phyloP scores from a whole-genome alignment of 768 basidiomycete species.

The Termitomyces heimii region DNA sequence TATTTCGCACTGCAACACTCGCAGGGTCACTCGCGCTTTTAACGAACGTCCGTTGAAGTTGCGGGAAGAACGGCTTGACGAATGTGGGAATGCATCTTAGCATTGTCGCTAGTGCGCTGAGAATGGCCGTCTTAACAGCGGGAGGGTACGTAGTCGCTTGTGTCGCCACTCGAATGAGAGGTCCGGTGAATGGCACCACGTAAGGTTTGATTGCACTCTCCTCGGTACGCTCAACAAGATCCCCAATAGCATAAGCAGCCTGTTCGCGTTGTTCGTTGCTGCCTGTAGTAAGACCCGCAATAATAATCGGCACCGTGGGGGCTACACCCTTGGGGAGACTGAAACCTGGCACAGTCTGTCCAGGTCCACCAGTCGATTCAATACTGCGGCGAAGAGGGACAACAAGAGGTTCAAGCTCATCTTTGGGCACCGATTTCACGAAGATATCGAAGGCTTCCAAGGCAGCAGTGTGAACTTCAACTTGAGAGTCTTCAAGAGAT shows the following conservation, averaged over 20 bases:
- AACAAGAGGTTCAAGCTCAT: slow-evolving; percentile 87
- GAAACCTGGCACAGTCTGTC: slow-evolving; percentile 79
- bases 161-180: slow-evolving; percentile 91
- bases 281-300: slow-evolving; percentile 89
- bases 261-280: slow-evolving; percentile 95
- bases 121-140: slow-evolving; percentile 87
- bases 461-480: slow-evolving; percentile 75
- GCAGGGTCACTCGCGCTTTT: slow-evolving; percentile 83
- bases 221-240: slow-evolving; percentile 86
- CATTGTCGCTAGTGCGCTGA: slow-evolving; percentile 81
- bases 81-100: slow-evolving; percentile 80
- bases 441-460: slow-evolving; percentile 81
- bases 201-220: slow-evolving; percentile 84
- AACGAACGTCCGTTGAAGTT: slow-evolving; percentile 93
- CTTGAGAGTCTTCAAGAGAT: slow-evolving; percentile 71
- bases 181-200: slow-evolving; percentile 93
- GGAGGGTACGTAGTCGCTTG: slow-evolving; percentile 88
- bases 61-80: slow-evolving; percentile 98
- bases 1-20: slow-evolving; percentile 71
- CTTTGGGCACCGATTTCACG: slow-evolving; percentile 87
- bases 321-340: slow-evolving; percentile 77
- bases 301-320: slow-evolving; percentile 80
- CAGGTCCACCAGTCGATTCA: slow-evolving; percentile 78
- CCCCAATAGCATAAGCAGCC: slow-evolving; percentile 94
- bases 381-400: slow-evolving; percentile 85